Evolutionary conservation across 768 basidiomycete species (phyloP), one percentile per base, ranked within the genome.

Genomic region (Mycena alexandri): DNA sequence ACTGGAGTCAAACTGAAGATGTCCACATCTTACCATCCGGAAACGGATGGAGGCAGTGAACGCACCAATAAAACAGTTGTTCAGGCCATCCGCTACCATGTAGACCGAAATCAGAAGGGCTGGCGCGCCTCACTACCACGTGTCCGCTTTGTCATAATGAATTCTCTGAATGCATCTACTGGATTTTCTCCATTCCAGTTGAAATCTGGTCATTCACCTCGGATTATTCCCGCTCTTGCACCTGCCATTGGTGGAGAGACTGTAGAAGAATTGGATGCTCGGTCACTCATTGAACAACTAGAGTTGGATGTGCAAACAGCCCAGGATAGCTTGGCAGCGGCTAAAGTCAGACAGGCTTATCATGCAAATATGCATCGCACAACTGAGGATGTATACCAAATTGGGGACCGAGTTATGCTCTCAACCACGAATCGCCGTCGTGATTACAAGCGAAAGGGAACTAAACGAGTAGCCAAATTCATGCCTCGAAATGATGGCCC

Each of bases 121-220:
- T 78, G 77, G 77, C 59, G 67, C 0, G 17, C 33, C 0, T 53
- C 65, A 8, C 54, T 77, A 1, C 75, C 75, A 0, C 51, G 21
- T 0, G 65, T 75, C 0, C 63, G 65, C 21, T 77, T 76, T 61
- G 55, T 68, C 19, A 22, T 76, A 13, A 78, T 76, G 69, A 73
- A 69, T 17, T 63, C 69, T 0, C 44, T 67, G 0, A 74, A 75
- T 57, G 65, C 65, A 21, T 67, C 65, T 41, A 67, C 75, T 13
- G 71, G 74, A 22, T 65, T 65, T 59, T 59, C 58, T 34, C 44
- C 58, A 47, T 59, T 59, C 42, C 58, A 59, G 58, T 33, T 59
- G 58, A 59, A 59, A 43, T 59, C 58, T 47, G 53, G 58, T 24
- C 56, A 58, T 46, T 58, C 56, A 21, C 56, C 56, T 6, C 7